These are phyloP conservation scores for Yamadazyma conglobata DNA, from an alignment of 1,139 yeast genomes.

Conservation along the genomic window DNA sequence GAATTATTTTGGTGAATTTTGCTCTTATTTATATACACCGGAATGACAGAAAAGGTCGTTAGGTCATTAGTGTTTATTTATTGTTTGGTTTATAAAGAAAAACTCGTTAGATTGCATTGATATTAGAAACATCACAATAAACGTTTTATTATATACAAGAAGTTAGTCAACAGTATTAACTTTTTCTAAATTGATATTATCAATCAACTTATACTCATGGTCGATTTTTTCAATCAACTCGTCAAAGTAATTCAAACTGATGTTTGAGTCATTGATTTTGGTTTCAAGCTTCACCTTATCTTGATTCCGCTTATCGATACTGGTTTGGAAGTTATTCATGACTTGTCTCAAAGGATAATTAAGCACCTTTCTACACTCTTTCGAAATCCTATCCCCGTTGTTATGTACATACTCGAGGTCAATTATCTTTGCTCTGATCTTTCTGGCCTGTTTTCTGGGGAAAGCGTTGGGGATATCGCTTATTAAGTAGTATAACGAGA, in stretches of 20 bases:
- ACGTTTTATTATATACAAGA: slow-evolving; percentile 5
- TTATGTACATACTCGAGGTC: slow-evolving; percentile 72
- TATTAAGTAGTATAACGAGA: slow-evolving; percentile 63
- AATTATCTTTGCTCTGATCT: slow-evolving; percentile 59
- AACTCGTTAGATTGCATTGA: too few species aligned
- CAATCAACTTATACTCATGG: slow-evolving; percentile 45
- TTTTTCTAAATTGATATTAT: slow-evolving; percentile 52
- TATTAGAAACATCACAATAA: too few species aligned
- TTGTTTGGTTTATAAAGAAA: too few species aligned
- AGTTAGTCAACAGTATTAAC: slow-evolving; percentile 41
- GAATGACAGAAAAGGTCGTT: too few species aligned
- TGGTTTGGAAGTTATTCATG: slow-evolving; percentile 67
- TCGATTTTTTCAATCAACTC: slow-evolving; percentile 47
- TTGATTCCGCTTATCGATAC: slow-evolving; percentile 60
- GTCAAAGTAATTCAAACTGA: slow-evolving; percentile 59
- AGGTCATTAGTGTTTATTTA: too few species aligned
- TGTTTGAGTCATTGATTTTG: slow-evolving; percentile 54
- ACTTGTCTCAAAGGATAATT: slow-evolving; percentile 83
- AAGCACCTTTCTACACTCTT: slow-evolving; percentile 79
- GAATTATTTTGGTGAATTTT: slow-evolving; percentile 21
- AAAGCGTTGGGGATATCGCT: slow-evolving; percentile 86
- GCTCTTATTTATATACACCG: slow-evolving; percentile 25
- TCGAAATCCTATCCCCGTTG: slow-evolving; percentile 75
- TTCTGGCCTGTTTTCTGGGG: slow-evolving; percentile 76
- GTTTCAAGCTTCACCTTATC: slow-evolving; percentile 56